Base-by-base conservation (phyloP, 768 basidiomycete species). In the Boletus rex-veris region DNA sequence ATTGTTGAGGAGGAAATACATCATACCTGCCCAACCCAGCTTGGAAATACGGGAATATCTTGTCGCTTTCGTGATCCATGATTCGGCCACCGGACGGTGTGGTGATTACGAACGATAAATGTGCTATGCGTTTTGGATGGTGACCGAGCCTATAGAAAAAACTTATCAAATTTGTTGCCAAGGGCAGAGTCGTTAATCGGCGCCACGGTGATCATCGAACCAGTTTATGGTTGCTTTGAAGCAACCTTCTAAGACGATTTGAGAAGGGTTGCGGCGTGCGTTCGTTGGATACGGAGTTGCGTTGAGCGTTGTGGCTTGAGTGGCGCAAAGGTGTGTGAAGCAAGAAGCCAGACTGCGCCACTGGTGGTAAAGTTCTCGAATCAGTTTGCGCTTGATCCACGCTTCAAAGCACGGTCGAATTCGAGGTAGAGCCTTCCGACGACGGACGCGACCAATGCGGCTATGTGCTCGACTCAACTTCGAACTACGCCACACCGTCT, bases 331-430 rank as follows among this genome's bases (percentile, higher is more conserved):
- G 12, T 14, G 2, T 24, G 48, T 36, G 49, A 48, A 42, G 26
- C 30, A 47, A 45, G 60, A 58, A 50, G 52, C 16, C 15, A 24
- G 9, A 36, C 18, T 46, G 6, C 45, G 21, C 19, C 24, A 3
- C 33, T 39, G 19, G 36, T 39, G 11, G 28, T 24, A 24, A 3
- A n/a, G 42, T 52, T 63, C 57, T 55, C 48, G n/a, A 48, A 56
- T 39, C 39, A 31, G 48, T 21, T 33, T 16, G 24, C 51, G 19
- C 39, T 28, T 21, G 28, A 28, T 46, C 50, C 45, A 53, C 44
- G 41, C 50, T 49, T 12, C 44, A 55, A 65, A 51, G 15, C 39
- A 54, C 42, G 35, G 5, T 7, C 28, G 59, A 64, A 61, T 43
- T 30, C 37, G 26, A 44, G 50, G 15, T 16, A n/a, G 21, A 33